Evolutionary conservation across 2,329 filamentous ascomycete genomes (phyloP), one percentile per base, ranked within the genome.

Genomic region (Ophiostoma novo-ulmi): DNA sequence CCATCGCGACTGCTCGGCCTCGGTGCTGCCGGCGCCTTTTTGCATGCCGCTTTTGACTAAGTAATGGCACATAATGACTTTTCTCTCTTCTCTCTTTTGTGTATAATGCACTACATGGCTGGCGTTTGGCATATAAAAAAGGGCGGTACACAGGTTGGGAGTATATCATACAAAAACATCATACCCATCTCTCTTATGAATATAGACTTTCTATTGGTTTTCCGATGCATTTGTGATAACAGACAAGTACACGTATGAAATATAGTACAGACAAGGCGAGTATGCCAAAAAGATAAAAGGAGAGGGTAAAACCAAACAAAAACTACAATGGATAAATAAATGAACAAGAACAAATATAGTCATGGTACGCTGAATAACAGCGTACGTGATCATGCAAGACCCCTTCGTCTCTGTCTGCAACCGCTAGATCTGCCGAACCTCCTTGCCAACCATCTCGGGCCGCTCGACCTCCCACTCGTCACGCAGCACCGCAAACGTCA

Each of bases 401-500:
- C 31, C 52, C 17, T 36, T 36, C 8, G 36, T 35, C 31, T 70
- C 14, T 68, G 13, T 41, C 69, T 20, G 13, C 52, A 5, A 11
- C 8, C 1, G 20, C 38, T 67, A 95, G 77, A 97, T 93, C 80
- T 95, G 92, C 77, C 89, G 88, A 67, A 94, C 89, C 74, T 97
- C 92, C 80, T 94, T 94, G 68, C 93, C 95, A 72, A 87, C 89
- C 85, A 95, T 90, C 76, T 97, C 94, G 0, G 95, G 95, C 74
- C 94, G 83, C 77, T 97, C 93, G 5, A 92, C 87, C 79, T 99
- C 95, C 89, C 93, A 93, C 79, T 99, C 95, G 76, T 99, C 95
- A 72, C 95, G 84, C 73, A 99, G 82, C 6, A 94, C 88, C 0
- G 95, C 93, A 80, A 96, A 98, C 1, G 97, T 84, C 69, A 93